Base-by-base conservation (phyloP, 139 green algal species). In the Chlorella sorokiniana region DNA sequence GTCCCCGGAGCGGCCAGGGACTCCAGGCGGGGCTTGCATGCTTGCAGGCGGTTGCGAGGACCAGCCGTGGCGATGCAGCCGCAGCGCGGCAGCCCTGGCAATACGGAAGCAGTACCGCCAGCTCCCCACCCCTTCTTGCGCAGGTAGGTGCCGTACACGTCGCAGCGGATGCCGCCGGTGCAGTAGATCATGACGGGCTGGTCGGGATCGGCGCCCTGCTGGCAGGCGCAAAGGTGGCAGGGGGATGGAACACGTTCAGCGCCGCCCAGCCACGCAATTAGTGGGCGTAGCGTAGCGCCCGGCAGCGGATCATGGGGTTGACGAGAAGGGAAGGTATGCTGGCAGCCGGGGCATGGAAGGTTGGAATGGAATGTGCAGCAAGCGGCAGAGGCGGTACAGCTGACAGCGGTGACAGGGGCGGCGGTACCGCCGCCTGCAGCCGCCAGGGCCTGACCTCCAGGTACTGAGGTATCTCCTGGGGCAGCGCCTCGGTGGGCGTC, bases 121-220 rank as follows among this genome's bases (percentile, higher is more conserved):
- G 4, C n/a, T 18, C 0, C 77, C 51, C 78, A 93, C 42, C 91
- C 91, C 85, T 95, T 92, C 64, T 92, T 44, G 1, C 89, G 88
- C 40, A 99, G 90, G 71, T 97, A 90, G 2, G 97, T 94, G 29
- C 91, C 96, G 88, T 99, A 99, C 22, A 99, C 89, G 86, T 99
- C 97, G 89, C 97, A 99, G 56, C 97, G 95, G 82, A 99, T 99
- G 84, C 97, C 97, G 6, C 97, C 97, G n/a, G 97, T 99, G 92
- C 97, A 99, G 89, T 99, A 99, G 94, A 99, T 99, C 93, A 98
- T 94, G n/a, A 98, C 88, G 6, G 93, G 93, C 10, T 91, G 90
- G 64, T 95, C 92, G 4, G 79, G 79, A 78, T 90, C 83, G 1
- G 72, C 59, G 3, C 81, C 48, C 63, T 71, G 76, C 44, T 29